Evolutionary conservation across 257 asterid species (phyloP).

Genomic region (Nicotiana paniculata): DNA sequence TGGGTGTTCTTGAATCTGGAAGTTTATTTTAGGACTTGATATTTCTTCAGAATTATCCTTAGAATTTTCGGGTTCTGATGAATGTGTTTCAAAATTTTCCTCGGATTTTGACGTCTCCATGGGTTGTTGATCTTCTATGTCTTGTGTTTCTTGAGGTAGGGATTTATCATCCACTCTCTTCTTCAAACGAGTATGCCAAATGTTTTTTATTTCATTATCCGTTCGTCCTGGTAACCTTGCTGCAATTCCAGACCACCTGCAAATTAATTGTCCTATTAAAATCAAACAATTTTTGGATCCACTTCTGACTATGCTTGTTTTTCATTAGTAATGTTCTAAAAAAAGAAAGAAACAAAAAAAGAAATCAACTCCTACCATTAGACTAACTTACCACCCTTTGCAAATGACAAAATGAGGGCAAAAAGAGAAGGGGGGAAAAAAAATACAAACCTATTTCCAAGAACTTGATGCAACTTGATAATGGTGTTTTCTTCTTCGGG

Average conservation of each 20-base stretch:
- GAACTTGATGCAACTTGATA: conserved; percentile 31
- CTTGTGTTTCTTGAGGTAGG: background rate
- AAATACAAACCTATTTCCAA: conserved; percentile 23
- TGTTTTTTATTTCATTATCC: conserved; percentile 32
- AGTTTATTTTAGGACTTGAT: background rate
- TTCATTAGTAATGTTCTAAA: background rate
- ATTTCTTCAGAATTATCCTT: background rate
- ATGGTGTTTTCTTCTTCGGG: conserved; percentile 48
- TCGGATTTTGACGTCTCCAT: background rate
- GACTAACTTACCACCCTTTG: too few relatives aligned
- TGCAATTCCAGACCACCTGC: conserved; percentile 35
- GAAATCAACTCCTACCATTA: too few relatives aligned
- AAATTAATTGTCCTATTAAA: background rate
- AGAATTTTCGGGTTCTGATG: background rate
- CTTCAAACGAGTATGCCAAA: conserved; percentile 32
- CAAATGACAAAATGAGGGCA: background rate
- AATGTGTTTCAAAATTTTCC: background rate
- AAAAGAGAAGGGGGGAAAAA: background rate
- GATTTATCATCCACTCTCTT: conserved; percentile 5
- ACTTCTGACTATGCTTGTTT: too few relatives aligned
- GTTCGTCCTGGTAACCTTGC: conserved; percentile 28
- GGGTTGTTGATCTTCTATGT: background rate
- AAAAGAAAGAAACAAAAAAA: too few relatives aligned
- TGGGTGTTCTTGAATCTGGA: background rate
- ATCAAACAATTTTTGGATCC: background rate